Percentiles rank a stretch among this genome's conserved stretches.
Evolutionary conservation across 495 filamentous ascomycete species (phyloP).

Genomic region (Alectoria sarmentosa): DNA sequence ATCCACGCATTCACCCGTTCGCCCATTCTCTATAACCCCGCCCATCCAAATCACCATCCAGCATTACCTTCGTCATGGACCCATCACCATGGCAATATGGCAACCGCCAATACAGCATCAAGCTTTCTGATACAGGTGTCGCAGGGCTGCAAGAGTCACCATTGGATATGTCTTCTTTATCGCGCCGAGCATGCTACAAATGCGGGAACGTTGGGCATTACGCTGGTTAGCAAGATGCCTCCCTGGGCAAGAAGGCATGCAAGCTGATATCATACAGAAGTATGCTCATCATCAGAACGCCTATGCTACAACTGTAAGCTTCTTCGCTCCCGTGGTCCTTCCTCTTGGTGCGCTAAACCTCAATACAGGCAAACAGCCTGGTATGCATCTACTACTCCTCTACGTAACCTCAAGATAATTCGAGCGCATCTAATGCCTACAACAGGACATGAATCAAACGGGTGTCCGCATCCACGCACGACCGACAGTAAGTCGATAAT

Average conservation of each 20-base stretch:
- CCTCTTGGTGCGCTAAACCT: slow-evolving; percentile 21
- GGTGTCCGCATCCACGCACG: slow-evolving; percentile 90
- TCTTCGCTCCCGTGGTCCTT: slow-evolving; percentile 17
- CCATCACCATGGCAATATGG: slow-evolving; percentile 16
- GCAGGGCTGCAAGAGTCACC: slow-evolving; percentile 19
- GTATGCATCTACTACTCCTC: slow-evolving; percentile 39
- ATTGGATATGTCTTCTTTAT: slow-evolving; percentile 65
- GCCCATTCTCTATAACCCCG: slow-evolving; percentile 3
- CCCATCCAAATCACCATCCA: not conserved
- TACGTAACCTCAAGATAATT: slow-evolving; percentile 20
- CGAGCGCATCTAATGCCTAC: slow-evolving; percentile 32
- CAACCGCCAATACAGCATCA: slow-evolving; percentile 19
- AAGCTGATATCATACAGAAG: slow-evolving; percentile 50
- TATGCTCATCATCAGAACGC: slow-evolving; percentile 91
- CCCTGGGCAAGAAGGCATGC: not conserved
- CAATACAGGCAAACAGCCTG: slow-evolving; percentile 70
- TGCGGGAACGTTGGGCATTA: slow-evolving; percentile 99
- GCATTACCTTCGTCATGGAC: slow-evolving; percentile 7
- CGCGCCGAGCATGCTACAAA: slow-evolving; percentile 98
- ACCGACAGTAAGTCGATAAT: slow-evolving; percentile 64
- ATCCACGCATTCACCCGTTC: slow-evolving; percentile 12
- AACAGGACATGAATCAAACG: slow-evolving; percentile 93
- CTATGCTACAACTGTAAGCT: slow-evolving; percentile 98
- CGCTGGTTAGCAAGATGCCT: slow-evolving; percentile 51
- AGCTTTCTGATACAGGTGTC: slow-evolving; percentile 19